Percentiles rank a stretch among this genome's conserved stretches.
Evolutionary conservation across 805 yeast genomes (phyloP).

Genomic region (Pichia exigua): DNA sequence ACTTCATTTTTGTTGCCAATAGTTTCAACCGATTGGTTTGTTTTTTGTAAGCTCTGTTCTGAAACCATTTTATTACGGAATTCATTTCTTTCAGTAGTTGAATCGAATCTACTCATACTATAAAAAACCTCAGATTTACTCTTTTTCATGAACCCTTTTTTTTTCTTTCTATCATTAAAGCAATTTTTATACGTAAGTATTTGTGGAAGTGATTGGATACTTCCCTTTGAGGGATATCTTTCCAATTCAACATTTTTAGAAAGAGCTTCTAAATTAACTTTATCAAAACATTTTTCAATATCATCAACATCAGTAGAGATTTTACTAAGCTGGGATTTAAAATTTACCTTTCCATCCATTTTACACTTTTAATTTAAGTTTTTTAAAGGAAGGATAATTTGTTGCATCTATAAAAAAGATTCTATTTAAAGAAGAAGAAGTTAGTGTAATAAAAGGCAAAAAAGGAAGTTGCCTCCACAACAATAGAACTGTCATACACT

Average conservation of each 20-base stretch:
- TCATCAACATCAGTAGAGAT: background rate
- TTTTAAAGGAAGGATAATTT: no score
- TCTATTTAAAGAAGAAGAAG: no score
- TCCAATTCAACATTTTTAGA: background rate
- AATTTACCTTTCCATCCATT: background rate
- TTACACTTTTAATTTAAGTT: no score
- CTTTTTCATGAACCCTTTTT: no score
- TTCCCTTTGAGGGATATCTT: background rate
- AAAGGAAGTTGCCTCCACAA: background rate
- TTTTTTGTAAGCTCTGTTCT: no score
- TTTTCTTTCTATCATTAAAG: no score
- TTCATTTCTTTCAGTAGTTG: no score
- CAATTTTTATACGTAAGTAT: background rate
- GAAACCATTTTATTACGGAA: no score
- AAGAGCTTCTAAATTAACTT: background rate
- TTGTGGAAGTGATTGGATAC: background rate
- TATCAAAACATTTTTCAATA: background rate
- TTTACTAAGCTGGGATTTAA: background rate
- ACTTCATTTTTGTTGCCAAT: background rate
- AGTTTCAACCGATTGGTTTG: background rate
- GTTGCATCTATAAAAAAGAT: no score
- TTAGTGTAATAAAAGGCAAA: background rate
- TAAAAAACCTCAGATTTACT: background rate
- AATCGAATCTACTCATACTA: no score
- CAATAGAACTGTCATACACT: background rate